Base-by-base conservation (phyloP, 2,329 filamentous ascomycete species). In the Aureobasidium pullulans region DNA sequence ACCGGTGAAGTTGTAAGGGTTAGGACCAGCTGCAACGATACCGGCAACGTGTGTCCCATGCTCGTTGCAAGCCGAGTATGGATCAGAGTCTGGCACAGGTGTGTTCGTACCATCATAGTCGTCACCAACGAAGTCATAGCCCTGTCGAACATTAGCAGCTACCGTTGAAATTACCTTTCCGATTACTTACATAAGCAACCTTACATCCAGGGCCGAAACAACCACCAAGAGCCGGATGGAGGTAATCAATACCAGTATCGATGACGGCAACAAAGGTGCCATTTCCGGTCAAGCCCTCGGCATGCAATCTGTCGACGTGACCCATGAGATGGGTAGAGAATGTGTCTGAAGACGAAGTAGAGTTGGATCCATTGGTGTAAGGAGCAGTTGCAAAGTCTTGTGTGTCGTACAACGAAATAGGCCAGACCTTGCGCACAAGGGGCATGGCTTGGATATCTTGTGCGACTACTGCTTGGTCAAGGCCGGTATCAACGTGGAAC, bases 41-140 rank as follows among this genome's bases (percentile, higher is more conserved):
- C 85, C 84, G 1, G 83, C 77, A 28, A 84, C 81, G 68, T 84
- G 83, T 0, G 81, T 84, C 32, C 84, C 84, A 68, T 87, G 84
- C 2, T 83, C 83, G 2, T 67, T 70, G 65, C 81, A 83, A 63
- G 81, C 73, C 62, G 78, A 80, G 65, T 81, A 79, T 2, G 83
- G 83, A 62, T 83, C 79, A 2, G 70, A 47, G 63, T 79, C 79
- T 1, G 80, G 79, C 0, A 70, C 61, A 8, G 76, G 75, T 1
- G 75, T 75, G 50, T 61, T 58, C 44, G 70, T 71, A 19, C 61
- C 62, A 40, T 60, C 63, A 29, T 69, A 71, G 57, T 71, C 72
- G 58, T 86, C 81, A 16, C 83, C 84, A 16, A 84, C 79, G 43
- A 84, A 73, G 62, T 85, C 83, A 37, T 75, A 75, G 16, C 85